Conservation (phyloP, 192 early-diverging fungal species). For the Phycomyces nitens region DNA sequence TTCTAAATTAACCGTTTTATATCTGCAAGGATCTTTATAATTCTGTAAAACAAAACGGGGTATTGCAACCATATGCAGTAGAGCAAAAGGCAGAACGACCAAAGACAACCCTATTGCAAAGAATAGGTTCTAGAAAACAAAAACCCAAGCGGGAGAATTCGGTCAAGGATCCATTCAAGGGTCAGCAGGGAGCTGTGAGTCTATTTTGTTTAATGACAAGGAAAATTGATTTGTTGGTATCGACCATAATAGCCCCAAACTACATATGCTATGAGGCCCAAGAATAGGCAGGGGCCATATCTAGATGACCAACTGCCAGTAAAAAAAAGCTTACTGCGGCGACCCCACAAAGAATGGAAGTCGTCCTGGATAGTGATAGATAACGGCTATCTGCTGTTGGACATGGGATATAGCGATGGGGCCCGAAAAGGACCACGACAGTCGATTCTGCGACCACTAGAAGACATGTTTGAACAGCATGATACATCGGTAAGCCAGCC, state of each 20-base stretch:
- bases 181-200: no score
- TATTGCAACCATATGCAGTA: slow-evolving; percentile 6
- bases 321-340: background rate
- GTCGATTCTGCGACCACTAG: background rate
- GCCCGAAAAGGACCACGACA: no score
- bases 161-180: background rate
- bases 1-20: no score
- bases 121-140: slow-evolving; percentile 14
- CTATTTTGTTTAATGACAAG: no score
- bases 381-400: background rate
- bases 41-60: slow-evolving; percentile 10
- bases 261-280: background rate
- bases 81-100: background rate
- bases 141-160: slow-evolving; percentile 5
- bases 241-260: no score
- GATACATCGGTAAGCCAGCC: no score
- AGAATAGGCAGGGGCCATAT: background rate
- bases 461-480: no score
- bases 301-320: background rate
- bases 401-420: background rate
- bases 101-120: slow-evolving; percentile 5
- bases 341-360: background rate
- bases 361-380: background rate
- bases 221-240: no score
- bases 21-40: no score